Conservation (phyloP, 176 grass and related monocot genomes). For the Poa annua region DNA sequence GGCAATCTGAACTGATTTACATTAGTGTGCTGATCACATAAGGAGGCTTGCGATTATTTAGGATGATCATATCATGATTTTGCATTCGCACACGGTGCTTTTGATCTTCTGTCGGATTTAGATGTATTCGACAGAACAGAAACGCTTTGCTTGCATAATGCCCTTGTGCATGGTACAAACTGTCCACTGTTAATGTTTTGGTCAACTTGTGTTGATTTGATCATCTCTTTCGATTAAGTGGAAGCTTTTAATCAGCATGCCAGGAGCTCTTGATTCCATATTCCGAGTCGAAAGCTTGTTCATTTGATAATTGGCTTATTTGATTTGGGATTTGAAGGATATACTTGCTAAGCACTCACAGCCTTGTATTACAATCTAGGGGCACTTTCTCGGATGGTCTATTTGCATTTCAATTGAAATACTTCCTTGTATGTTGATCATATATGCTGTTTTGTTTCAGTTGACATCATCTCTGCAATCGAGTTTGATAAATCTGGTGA, state of each 20-base stretch:
- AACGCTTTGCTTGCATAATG: background rate
- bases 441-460: conserved; percentile 56
- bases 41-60: background rate
- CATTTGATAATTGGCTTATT: conserved; percentile 24
- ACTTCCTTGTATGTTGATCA: conserved; percentile 24
- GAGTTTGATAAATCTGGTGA: conserved; percentile 95
- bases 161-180: background rate
- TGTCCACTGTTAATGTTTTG: conserved; percentile 1
- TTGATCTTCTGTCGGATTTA: background rate
- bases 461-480: conserved; percentile 94
- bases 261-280: background rate
- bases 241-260: background rate
- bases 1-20: conserved; percentile 9
- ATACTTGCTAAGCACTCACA: conserved; percentile 6
- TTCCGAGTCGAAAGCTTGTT: background rate
- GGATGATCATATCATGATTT: conserved; percentile 16
- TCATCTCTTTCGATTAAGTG: background rate
- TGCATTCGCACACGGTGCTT: conserved; percentile 8
- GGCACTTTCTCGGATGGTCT: conserved; percentile 16
- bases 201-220: background rate
- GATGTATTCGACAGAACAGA: conserved; percentile 3
- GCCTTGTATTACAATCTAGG: conserved; percentile 30
- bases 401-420: conserved; percentile 37
- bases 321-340: conserved; percentile 10
- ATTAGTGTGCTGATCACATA: conserved; percentile 2